Percentiles rank a stretch among this genome's conserved stretches.
Conservation (phyloP, 169 alveolate species). For the Eimeria acervulina region DNA sequence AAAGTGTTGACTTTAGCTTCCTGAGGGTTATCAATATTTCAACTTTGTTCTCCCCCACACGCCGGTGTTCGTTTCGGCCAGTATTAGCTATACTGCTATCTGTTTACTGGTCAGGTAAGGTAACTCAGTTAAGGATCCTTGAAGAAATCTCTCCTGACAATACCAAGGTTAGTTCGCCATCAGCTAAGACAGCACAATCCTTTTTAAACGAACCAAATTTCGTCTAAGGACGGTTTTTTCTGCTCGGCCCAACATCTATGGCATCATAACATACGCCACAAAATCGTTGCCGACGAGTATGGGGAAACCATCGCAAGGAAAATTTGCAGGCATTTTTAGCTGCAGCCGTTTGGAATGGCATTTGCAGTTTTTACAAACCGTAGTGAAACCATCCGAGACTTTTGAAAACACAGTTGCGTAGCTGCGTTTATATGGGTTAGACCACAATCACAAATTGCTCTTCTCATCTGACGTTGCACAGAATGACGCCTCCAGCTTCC, state of each 20-base stretch:
- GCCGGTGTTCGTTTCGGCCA: background rate
- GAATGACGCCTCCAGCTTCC: background rate
- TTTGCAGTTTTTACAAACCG: too few relatives aligned
- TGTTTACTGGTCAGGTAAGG: slow-evolving; percentile 23
- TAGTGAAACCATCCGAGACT: background rate
- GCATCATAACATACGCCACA: background rate
- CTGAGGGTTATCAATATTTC: background rate
- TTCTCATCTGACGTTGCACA: background rate
- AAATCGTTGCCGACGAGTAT: background rate
- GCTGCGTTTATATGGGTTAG: too few relatives aligned
- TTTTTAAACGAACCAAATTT: background rate
- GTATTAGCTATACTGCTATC: background rate
- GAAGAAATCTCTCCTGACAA: slow-evolving; percentile 70
- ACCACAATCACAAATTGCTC: background rate
- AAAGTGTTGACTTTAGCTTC: background rate
- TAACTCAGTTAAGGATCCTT: slow-evolving; percentile 79
- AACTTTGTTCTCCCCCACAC: background rate
- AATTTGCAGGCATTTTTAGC: background rate
- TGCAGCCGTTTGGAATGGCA: background rate
- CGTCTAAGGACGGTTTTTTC: background rate
- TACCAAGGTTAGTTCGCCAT: slow-evolving; percentile 21
- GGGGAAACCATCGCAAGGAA: background rate
- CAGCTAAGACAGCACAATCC: background rate
- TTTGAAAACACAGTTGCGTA: too few relatives aligned
- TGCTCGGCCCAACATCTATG: background rate